Conservation (phyloP, 176 grass and related monocot species). For the Bromus sterilis region DNA sequence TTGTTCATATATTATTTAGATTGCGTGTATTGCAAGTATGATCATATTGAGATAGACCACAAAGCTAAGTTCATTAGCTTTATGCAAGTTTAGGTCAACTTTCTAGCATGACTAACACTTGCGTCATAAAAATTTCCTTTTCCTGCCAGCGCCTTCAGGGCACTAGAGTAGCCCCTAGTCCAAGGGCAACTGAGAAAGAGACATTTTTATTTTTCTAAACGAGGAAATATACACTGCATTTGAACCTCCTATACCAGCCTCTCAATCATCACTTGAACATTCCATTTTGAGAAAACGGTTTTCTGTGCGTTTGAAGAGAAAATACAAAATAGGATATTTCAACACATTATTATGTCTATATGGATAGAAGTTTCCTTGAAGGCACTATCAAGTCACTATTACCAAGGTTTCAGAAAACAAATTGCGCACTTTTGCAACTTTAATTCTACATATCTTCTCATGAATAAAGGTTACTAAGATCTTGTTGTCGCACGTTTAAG, state of each 20-base stretch:
- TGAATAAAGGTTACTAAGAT: constrained; percentile 7
- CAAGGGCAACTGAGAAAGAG: constrained; percentile 39
- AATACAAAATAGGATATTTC: neutral
- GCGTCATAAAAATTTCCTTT: neutral
- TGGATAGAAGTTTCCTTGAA: neutral
- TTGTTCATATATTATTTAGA: neutral
- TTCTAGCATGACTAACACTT: neutral
- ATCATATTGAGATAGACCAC: constrained; percentile 10
- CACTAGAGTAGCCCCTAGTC: constrained; percentile 19
- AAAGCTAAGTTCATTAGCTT: neutral
- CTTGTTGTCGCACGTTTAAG: constrained; percentile 18
- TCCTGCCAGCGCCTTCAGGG: constrained; percentile 29
- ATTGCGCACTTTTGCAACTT: constrained; percentile 18
- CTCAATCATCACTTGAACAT: constrained; percentile 1
- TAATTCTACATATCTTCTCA: neutral
- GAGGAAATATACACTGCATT: neutral
- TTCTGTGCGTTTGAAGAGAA: neutral
- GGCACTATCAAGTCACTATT: neutral
- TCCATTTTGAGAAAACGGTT: neutral
- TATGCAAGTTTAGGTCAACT: constrained; percentile 5
- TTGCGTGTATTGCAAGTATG: neutral
- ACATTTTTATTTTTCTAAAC: constrained; percentile 16
- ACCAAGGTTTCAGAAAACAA: constrained; percentile 2
- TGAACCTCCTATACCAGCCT: neutral
- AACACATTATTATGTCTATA: neutral